Evolutionary conservation across 495 filamentous ascomycete species (phyloP).

Genomic region (Staphylotrichum tortipilum): DNA sequence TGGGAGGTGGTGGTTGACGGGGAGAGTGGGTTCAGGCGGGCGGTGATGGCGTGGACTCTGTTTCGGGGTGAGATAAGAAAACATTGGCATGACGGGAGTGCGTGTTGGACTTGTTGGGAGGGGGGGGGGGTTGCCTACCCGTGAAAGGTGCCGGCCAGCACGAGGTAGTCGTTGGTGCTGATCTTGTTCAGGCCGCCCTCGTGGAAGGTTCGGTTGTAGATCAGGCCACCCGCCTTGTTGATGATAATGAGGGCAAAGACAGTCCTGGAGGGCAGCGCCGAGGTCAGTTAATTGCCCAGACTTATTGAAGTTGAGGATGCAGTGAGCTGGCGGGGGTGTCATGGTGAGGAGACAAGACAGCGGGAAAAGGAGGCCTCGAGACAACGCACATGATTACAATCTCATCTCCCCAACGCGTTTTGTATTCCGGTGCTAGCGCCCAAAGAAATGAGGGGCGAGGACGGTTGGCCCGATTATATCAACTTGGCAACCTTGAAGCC

Average conservation of each 20-base stretch:
- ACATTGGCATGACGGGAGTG: constrained; percentile 3
- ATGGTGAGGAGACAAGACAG: not conserved
- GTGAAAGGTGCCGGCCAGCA: constrained; percentile 97
- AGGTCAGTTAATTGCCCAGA: not conserved
- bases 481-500: not conserved
- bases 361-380: too few species aligned
- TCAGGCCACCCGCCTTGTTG: constrained; percentile 93
- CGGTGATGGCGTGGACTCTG: constrained; percentile 85
- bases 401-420: constrained; percentile 8
- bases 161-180: constrained; percentile 87
- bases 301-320: too few species aligned
- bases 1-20: constrained; percentile 23
- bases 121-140: constrained; percentile 45
- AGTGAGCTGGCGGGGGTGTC: too few species aligned
- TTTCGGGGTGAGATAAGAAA: not conserved
- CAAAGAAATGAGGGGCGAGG: not conserved
- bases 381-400: constrained; percentile 16
- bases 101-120: not conserved
- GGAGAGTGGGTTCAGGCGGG: constrained; percentile 59
- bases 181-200: constrained; percentile 71
- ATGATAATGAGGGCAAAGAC: constrained; percentile 92
- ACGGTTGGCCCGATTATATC: not conserved
- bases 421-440: not conserved
- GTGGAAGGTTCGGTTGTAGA: constrained; percentile 91
- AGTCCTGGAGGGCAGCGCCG: constrained; percentile 65